A percentile compares a stretch with the other conserved stretches of the same genome.
phyloP scores from a whole-genome alignment of 1,139 yeast genomes.

The Magnusiomyces suaveolens region DNA sequence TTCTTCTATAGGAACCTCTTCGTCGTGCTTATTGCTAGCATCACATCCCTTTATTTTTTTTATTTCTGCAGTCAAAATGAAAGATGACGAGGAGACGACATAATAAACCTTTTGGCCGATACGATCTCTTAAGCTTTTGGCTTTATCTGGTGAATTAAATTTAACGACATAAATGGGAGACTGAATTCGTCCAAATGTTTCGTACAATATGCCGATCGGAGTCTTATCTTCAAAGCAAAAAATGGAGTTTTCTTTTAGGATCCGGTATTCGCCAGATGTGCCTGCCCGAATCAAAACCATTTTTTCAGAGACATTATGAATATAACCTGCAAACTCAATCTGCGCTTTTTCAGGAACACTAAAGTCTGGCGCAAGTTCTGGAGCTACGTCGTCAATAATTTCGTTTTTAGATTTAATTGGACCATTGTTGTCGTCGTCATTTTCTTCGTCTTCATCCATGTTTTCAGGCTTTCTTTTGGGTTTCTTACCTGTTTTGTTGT shows the following conservation, averaged over 20 bases:
- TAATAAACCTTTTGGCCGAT: slow-evolving; percentile 58
- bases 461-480: slow-evolving; percentile 20
- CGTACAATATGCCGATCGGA: slow-evolving; percentile 74
- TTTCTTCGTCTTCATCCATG: slow-evolving; percentile 13
- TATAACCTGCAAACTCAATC: slow-evolving; percentile 63
- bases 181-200: slow-evolving; percentile 83
- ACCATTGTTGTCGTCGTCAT: slow-evolving; percentile 29
- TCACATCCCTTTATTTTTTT: slow-evolving; percentile 75
- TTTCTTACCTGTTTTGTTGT: slow-evolving; percentile 10
- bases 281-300: slow-evolving; percentile 64
- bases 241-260: slow-evolving; percentile 71
- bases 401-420: slow-evolving; percentile 80
- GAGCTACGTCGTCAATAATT: slow-evolving; percentile 55
- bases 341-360: slow-evolving; percentile 49
- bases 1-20: slow-evolving; percentile 84
- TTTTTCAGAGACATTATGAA: slow-evolving; percentile 60
- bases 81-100: slow-evolving; percentile 73
- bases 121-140: slow-evolving; percentile 36
- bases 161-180: slow-evolving; percentile 75
- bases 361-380: slow-evolving; percentile 60
- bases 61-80: slow-evolving; percentile 64
- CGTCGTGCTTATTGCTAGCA: slow-evolving; percentile 91
- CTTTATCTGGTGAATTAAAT: slow-evolving; percentile 47
- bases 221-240: slow-evolving; percentile 67
- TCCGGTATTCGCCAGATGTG: slow-evolving; percentile 77